phyloP scores from a whole-genome alignment of 305 asterid species.

The Fraxinus angustifolia region DNA sequence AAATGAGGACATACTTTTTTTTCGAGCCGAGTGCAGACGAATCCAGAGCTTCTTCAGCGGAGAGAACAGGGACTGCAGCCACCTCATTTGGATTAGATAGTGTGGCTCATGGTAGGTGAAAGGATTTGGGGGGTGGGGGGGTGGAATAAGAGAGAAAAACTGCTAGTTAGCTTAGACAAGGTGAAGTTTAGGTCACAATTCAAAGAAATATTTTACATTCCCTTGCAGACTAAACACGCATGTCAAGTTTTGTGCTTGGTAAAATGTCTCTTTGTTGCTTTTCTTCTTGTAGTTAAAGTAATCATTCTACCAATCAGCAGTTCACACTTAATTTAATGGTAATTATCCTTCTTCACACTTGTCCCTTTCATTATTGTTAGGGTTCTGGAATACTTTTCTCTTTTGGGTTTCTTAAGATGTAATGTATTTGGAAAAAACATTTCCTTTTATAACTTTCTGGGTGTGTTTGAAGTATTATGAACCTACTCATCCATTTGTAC shows the following conservation, averaged over 20 bases:
- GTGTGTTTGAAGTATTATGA: constrained; percentile 29
- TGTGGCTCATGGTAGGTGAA: constrained; percentile 47
- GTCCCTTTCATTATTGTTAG: constrained; percentile 1
- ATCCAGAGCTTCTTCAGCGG: constrained; percentile 85
- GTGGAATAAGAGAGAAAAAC: constrained; percentile 28
- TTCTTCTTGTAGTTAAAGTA: constrained; percentile 47
- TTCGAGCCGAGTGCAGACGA: constrained; percentile 65
- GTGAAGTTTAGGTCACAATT: constrained; percentile 56
- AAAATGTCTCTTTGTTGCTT: constrained; percentile 47
- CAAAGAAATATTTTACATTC: constrained; percentile 32
- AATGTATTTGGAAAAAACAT: constrained; percentile 26
- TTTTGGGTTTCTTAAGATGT: constrained; percentile 8
- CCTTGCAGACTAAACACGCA: constrained; percentile 53
- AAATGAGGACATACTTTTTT: constrained; percentile 54
- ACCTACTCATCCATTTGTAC: constrained; percentile 26
- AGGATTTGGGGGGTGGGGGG: constrained; percentile 14
- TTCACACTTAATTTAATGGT: constrained; percentile 6
- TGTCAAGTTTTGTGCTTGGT: constrained; percentile 48
- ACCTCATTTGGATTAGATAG: constrained; percentile 68
- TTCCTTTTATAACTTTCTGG: constrained; percentile 17
- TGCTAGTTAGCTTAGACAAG: constrained; percentile 75
- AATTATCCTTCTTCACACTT: not conserved
- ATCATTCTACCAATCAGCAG: constrained; percentile 44
- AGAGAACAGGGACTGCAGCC: constrained; percentile 88
- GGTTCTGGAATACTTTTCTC: not conserved